Percentiles rank a stretch among this genome's conserved stretches.
phyloP scores from a whole-genome alignment of 108 stramenopile species.

The Discostella pseudostelligera region DNA sequence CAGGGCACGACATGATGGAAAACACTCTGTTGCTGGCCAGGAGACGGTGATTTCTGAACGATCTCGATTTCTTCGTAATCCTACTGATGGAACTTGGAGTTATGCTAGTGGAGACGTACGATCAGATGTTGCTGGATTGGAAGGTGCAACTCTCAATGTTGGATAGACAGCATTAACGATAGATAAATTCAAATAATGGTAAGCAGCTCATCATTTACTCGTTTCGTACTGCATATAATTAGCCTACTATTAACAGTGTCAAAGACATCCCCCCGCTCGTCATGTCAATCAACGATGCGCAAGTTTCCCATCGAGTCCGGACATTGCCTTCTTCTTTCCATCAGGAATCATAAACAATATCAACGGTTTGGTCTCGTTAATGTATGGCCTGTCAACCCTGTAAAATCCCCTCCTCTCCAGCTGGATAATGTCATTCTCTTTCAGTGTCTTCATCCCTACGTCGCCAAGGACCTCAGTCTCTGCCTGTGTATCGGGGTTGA shows the following conservation, averaged over 20 bases:
- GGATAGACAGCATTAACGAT: neutral
- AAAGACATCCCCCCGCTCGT: too few relatives aligned
- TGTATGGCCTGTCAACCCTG: slow-evolving; percentile 86
- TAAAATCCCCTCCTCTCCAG: slow-evolving; percentile 97
- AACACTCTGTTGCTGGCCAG: slow-evolving; percentile 26
- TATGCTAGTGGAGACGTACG: slow-evolving; percentile 73
- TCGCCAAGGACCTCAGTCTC: slow-evolving; percentile 82
- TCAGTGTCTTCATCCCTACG: slow-evolving; percentile 72
- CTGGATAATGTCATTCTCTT: slow-evolving; percentile 93
- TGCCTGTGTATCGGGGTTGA: slow-evolving; percentile 89
- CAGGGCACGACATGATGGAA: slow-evolving; percentile 24
- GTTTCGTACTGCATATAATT: too few relatives aligned
- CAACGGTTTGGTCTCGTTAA: slow-evolving; percentile 82
- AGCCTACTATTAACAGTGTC: too few relatives aligned
- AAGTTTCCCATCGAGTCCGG: slow-evolving; percentile 83
- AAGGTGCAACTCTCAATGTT: slow-evolving; percentile 40
- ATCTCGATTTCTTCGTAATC: slow-evolving; percentile 56
- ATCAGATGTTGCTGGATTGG: slow-evolving; percentile 57
- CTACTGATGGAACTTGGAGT: slow-evolving; percentile 46
- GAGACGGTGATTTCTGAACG: slow-evolving; percentile 61
- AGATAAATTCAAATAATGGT: neutral
- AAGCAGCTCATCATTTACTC: too few relatives aligned
- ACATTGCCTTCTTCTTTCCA: slow-evolving; percentile 96
- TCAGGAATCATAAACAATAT: slow-evolving; percentile 96
- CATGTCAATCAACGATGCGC: slow-evolving; percentile 67